Evolutionary conservation across 2,329 filamentous ascomycete genomes (phyloP).

Genomic region (Graphium sp.): DNA sequence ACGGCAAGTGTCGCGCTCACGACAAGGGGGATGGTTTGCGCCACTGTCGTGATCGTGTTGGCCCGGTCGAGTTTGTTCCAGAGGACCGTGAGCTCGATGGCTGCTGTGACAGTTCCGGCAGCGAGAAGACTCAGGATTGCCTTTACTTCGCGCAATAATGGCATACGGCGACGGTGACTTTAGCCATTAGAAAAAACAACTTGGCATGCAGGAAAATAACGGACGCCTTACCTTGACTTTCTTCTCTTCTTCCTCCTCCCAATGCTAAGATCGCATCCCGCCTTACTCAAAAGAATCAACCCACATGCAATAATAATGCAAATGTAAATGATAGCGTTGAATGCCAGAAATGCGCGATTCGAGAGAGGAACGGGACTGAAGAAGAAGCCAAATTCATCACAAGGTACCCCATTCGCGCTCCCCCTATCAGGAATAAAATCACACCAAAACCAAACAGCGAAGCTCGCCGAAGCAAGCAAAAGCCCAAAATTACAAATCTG

Average conservation of each 20-base stretch:
- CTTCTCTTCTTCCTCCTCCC: constrained; percentile 3
- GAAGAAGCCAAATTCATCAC: constrained; percentile 15
- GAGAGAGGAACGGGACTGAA: constrained; percentile 12
- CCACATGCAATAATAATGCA: constrained; percentile 10
- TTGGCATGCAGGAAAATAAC: neutral
- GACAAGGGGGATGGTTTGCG: constrained; percentile 15
- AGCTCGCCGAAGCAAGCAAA: constrained; percentile 10
- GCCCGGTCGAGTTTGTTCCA: constrained; percentile 14
- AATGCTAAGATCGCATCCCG: constrained; percentile 9
- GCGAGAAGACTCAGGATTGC: constrained; percentile 13
- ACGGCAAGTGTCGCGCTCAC: constrained; percentile 13
- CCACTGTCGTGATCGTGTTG: constrained; percentile 10
- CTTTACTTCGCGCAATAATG: constrained; percentile 9
- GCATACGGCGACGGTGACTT: constrained; percentile 7
- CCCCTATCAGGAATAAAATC: constrained; percentile 9
- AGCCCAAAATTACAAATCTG: constrained; percentile 10
- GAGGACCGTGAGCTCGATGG: constrained; percentile 14
- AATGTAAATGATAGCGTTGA: constrained; percentile 14
- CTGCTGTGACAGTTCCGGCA: constrained; percentile 7
- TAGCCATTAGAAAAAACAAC: neutral
- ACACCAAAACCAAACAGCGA: constrained; percentile 16
- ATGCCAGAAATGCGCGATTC: constrained; percentile 11
- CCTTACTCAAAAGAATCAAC: constrained; percentile 9
- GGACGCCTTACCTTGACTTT: neutral
- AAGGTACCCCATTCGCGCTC: no score